Evolutionary conservation across 1,284 basidiomycete genomes (phyloP).

Genomic region (Binderoboletus segoi): DNA sequence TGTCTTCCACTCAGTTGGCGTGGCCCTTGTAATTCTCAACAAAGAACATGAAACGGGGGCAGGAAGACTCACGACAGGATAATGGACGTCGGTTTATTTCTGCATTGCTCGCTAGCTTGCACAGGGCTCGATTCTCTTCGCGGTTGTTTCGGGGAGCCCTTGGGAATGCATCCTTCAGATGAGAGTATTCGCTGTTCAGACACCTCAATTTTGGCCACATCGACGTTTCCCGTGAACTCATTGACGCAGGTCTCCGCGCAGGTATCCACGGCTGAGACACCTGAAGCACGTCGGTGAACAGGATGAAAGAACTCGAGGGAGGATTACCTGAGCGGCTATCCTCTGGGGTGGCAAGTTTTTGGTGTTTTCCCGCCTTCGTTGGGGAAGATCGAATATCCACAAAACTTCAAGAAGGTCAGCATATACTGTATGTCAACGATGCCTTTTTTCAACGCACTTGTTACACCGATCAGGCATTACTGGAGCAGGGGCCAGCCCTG

Average conservation of each 20-base stretch:
- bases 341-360: background rate
- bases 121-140: background rate
- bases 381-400: background rate
- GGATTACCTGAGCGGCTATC: background rate
- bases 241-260: background rate
- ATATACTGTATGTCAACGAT: too few species aligned
- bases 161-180: background rate
- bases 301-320: background rate
- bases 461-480: background rate
- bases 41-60: background rate
- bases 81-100: background rate
- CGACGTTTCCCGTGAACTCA: background rate
- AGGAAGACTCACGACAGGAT: constrained; percentile 7
- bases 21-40: constrained; percentile 4
- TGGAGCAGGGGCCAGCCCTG: background rate
- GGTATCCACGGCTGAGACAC: background rate
- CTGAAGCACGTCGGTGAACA: constrained; percentile 3
- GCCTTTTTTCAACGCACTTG: too few species aligned
- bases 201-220: background rate
- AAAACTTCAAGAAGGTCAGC: background rate
- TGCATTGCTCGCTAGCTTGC: background rate
- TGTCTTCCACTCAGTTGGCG: background rate
- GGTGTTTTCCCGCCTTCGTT: background rate
- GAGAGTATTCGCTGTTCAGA: background rate
- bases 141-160: background rate